Conservation (phyloP, 495 filamentous ascomycete species). For the Neurospora sp. region DNA sequence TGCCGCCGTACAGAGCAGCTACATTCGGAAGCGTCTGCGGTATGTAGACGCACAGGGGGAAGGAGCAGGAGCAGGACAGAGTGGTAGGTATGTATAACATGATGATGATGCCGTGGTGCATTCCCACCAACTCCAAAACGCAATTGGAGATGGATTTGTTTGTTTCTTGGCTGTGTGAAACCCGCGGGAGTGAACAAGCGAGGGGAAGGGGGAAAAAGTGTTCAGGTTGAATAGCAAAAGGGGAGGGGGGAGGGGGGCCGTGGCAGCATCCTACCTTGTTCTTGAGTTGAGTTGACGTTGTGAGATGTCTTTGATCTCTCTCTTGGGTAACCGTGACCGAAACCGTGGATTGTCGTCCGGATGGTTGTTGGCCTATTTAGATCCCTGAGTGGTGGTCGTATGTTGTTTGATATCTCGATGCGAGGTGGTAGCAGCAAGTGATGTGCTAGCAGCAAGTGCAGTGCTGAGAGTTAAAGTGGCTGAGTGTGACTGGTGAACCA, state of each 20-base stretch:
- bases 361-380: not conserved
- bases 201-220: not conserved
- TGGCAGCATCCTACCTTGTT: not conserved
- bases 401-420: not conserved
- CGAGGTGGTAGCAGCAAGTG: not conserved
- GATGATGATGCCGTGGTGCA: not conserved
- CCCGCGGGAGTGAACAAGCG: not conserved
- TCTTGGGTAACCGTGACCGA: not conserved
- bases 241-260: not conserved
- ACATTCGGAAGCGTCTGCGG: not conserved
- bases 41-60: not conserved
- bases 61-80: not conserved
- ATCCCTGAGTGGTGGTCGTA: not conserved
- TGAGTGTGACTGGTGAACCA: not conserved
- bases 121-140: not conserved
- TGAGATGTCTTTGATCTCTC: not conserved
- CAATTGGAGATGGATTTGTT: not conserved
- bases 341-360: not conserved
- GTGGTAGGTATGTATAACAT: not conserved
- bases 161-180: not conserved
- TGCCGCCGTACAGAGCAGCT: not conserved
- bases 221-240: not conserved
- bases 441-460: not conserved
- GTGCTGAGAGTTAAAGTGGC: not conserved
- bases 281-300: not conserved